Conservation (phyloP, 176 grass and related monocot genomes). For the Secale cereale region DNA sequence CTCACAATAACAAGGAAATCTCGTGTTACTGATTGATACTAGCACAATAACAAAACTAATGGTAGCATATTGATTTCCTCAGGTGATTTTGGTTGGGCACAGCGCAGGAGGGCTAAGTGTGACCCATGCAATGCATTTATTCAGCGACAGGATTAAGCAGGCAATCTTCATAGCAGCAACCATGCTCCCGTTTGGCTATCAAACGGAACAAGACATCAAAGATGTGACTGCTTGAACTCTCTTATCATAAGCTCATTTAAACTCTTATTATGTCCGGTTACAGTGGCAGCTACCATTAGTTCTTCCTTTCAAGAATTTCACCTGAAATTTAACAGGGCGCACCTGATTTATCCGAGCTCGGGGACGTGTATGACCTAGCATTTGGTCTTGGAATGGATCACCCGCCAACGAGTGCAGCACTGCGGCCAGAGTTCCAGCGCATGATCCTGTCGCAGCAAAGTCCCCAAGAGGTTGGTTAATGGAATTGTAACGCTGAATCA, state of each 20-base stretch:
- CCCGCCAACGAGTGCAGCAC: constrained; percentile 32
- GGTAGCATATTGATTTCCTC: background rate
- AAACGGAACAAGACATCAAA: constrained; percentile 39
- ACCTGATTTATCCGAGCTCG: constrained; percentile 41
- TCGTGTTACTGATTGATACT: background rate
- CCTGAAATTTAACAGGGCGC: constrained; percentile 25
- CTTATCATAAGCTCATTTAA: background rate
- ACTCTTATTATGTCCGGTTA: background rate
- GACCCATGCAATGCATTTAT: constrained; percentile 36
- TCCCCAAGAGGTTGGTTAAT: constrained; percentile 32
- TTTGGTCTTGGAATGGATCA: constrained; percentile 4
- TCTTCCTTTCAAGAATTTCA: background rate
- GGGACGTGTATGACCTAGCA: constrained; percentile 32
- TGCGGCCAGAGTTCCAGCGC: constrained; percentile 35
- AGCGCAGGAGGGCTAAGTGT: constrained; percentile 43
- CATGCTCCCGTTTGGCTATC: constrained; percentile 52
- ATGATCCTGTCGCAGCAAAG: constrained; percentile 31
- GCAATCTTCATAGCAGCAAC: constrained; percentile 51
- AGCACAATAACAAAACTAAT: background rate
- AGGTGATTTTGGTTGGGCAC: constrained; percentile 45
- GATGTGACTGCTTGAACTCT: constrained; percentile 17
- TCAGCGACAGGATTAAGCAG: constrained; percentile 33
- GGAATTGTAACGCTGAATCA: background rate
- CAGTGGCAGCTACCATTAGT: background rate
- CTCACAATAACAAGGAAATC: background rate